Evolutionary conservation across 108 stramenopile species (phyloP).

Genomic region (Discostella stelligeroides): DNA sequence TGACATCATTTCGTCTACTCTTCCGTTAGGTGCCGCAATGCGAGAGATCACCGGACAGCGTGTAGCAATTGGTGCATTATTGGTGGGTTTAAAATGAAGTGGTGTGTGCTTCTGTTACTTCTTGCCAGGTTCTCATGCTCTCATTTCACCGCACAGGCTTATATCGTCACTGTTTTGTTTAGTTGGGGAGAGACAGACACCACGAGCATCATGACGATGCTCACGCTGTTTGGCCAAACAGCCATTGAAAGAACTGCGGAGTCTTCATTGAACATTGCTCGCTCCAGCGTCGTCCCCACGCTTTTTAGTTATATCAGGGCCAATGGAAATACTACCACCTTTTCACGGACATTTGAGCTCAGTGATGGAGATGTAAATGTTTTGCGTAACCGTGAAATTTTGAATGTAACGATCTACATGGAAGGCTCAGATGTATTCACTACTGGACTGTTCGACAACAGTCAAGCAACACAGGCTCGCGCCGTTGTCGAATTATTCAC

Average conservation of each 20-base stretch:
- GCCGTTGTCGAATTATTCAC: constrained; percentile 56
- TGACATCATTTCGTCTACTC: neutral
- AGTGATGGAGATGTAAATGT: constrained; percentile 17
- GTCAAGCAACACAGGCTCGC: constrained; percentile 13
- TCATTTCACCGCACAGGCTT: neutral
- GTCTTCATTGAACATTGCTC: constrained; percentile 61
- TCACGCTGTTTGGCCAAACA: constrained; percentile 38
- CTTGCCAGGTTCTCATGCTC: constrained; percentile 3
- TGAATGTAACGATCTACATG: constrained; percentile 49
- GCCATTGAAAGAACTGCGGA: constrained; percentile 30
- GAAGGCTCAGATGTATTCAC: constrained; percentile 18
- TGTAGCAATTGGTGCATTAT: constrained; percentile 69
- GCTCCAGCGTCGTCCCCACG: constrained; percentile 53
- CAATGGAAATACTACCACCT: constrained; percentile 22
- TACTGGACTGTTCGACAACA: constrained; percentile 53
- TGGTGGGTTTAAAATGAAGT: constrained; percentile 17
- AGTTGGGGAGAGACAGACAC: neutral
- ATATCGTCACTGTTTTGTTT: neutral
- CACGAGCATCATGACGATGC: constrained; percentile 20
- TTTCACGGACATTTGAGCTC: constrained; percentile 19
- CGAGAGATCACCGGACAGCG: constrained; percentile 74
- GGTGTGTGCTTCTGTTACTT: neutral
- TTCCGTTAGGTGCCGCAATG: constrained; percentile 66
- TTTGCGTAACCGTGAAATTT: constrained; percentile 62
- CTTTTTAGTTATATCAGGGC: constrained; percentile 46